Evolutionary conservation across 2,329 filamentous ascomycete species (phyloP).

Genomic region (Lecanicillium sp.): DNA sequence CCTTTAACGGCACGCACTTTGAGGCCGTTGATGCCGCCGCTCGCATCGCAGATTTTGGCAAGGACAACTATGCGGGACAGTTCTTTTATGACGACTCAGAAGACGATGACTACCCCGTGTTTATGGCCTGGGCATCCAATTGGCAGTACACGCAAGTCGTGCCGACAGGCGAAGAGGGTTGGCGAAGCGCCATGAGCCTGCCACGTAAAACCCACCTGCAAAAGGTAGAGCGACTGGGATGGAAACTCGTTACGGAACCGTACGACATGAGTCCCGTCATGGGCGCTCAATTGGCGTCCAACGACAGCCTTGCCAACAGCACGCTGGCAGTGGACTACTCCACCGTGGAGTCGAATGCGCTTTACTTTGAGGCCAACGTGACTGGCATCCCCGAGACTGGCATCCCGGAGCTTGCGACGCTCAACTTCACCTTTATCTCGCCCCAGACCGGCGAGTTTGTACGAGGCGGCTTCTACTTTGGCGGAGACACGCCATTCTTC

Average conservation of each 20-base stretch:
- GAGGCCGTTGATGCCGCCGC: slow-evolving; percentile 19
- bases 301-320: slow-evolving; percentile 37
- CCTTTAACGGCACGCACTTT: slow-evolving; percentile 59
- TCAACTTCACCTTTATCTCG: slow-evolving; percentile 21
- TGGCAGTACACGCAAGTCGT: slow-evolving; percentile 23
- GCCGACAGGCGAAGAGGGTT: slow-evolving; percentile 22
- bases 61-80: slow-evolving; percentile 28
- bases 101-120: slow-evolving; percentile 21
- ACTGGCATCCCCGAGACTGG: slow-evolving; percentile 23
- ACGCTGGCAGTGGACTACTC: slow-evolving; percentile 43
- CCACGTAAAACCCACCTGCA: slow-evolving; percentile 43
- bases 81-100: slow-evolving; percentile 22
- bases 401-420: slow-evolving; percentile 12
- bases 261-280: slow-evolving; percentile 41
- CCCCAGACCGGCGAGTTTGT: slow-evolving; percentile 18
- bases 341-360: slow-evolving; percentile 36
- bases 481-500: slow-evolving; percentile 18
- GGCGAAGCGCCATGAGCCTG: slow-evolving; percentile 23
- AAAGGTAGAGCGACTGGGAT: slow-evolving; percentile 41
- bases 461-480: slow-evolving; percentile 19
- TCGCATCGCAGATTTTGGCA: slow-evolving; percentile 24
- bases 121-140: slow-evolving; percentile 27
- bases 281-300: slow-evolving; percentile 34
- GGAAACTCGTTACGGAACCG: slow-evolving; percentile 41
- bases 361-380: slow-evolving; percentile 49